Conservation (phyloP, 2,329 filamentous ascomycete genomes). For the Mycocentrospora acerina region DNA sequence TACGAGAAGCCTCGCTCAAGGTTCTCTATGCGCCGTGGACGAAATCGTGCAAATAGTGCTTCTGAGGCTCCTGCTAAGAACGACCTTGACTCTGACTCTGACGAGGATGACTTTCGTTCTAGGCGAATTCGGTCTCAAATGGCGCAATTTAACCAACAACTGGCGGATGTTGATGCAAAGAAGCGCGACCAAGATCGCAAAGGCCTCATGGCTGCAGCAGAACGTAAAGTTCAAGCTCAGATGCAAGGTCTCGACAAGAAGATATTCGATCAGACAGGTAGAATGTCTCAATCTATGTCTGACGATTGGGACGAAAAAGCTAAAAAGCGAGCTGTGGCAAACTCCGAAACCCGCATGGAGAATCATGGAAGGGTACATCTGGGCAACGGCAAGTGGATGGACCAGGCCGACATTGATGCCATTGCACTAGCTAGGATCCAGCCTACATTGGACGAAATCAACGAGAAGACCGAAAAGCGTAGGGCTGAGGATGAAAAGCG, state of each 20-base stretch:
- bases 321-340: conserved; percentile 65
- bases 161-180: conserved; percentile 69
- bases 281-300: conserved; percentile 66
- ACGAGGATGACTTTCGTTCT: conserved; percentile 66
- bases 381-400: conserved; percentile 78
- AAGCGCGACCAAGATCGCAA: conserved; percentile 77
- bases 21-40: conserved; percentile 56
- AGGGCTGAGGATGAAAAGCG: conserved; percentile 68
- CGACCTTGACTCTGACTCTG: conserved; percentile 26
- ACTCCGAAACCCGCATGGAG: conserved; percentile 61
- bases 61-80: conserved; percentile 41
- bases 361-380: conserved; percentile 65
- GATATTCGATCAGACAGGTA: conserved; percentile 74
- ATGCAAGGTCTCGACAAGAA: conserved; percentile 81
- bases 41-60: conserved; percentile 66
- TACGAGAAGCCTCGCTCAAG: conserved; percentile 54
- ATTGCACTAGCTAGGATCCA: conserved; percentile 77
- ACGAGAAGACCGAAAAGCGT: conserved; percentile 72
- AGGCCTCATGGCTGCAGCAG: conserved; percentile 73
- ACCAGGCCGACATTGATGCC: conserved; percentile 73
- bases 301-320: conserved; percentile 81
- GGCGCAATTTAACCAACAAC: conserved; percentile 69
- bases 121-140: conserved; percentile 76
- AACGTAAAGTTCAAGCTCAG: conserved; percentile 79
- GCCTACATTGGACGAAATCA: conserved; percentile 82